These are phyloP conservation scores for Cryphonectria parasitica DNA, from an alignment of 2,329 filamentous ascomycete genomes.

Conservation along the genomic window DNA sequence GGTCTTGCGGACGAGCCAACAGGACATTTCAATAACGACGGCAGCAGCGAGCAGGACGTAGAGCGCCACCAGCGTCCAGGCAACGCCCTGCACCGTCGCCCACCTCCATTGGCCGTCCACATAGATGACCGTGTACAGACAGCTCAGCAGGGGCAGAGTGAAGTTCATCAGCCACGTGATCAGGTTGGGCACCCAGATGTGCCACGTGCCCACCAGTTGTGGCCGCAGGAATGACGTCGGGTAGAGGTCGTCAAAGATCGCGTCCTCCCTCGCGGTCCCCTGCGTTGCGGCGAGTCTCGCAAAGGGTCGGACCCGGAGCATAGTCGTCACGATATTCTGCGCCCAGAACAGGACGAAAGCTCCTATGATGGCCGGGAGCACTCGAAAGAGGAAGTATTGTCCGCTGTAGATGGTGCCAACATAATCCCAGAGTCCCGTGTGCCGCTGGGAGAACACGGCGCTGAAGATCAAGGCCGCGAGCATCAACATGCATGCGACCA, in stretches of 20 bases:
- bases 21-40: constrained; percentile 61
- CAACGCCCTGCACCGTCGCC: constrained; percentile 76
- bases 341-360: constrained; percentile 75
- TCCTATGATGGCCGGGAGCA: constrained; percentile 79
- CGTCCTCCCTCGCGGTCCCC: constrained; percentile 61
- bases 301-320: constrained; percentile 80
- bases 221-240: constrained; percentile 71
- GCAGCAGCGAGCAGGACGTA: constrained; percentile 71
- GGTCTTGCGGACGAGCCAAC: constrained; percentile 68
- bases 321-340: constrained; percentile 72
- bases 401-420: constrained; percentile 67
- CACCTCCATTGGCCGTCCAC: constrained; percentile 70
- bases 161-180: constrained; percentile 79
- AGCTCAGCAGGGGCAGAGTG: constrained; percentile 79
- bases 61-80: constrained; percentile 76
- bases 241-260: constrained; percentile 70
- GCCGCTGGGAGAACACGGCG: constrained; percentile 67
- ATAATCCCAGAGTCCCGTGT: constrained; percentile 71
- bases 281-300: constrained; percentile 72
- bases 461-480: constrained; percentile 72
- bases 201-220: constrained; percentile 62
- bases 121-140: constrained; percentile 69
- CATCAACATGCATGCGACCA: constrained; percentile 69
- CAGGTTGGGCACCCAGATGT: constrained; percentile 68
- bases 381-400: constrained; percentile 84